phyloP scores from a whole-genome alignment of 179 eudicot genomes.

The Monotropa hypopitys region DNA sequence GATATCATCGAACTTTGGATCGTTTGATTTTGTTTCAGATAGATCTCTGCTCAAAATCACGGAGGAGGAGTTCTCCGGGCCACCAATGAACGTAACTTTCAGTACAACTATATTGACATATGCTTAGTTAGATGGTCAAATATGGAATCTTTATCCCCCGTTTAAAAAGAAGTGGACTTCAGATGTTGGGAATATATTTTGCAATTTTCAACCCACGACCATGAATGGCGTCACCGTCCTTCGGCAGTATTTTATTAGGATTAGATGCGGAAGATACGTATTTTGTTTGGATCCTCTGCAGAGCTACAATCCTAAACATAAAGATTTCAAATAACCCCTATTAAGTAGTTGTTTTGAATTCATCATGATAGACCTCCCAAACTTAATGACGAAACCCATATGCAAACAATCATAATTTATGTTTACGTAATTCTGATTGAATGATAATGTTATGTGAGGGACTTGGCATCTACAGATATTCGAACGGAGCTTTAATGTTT shows the following conservation, averaged over 20 bases:
- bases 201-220: no score
- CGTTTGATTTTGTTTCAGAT: conserved; percentile 29
- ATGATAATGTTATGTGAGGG: neutral
- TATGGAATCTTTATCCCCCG: neutral
- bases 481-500: neutral
- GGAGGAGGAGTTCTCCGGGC: conserved; percentile 64
- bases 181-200: neutral
- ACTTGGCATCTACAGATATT: neutral
- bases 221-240: no score
- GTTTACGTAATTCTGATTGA: neutral
- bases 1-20: neutral
- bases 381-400: no score
- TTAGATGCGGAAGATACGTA: no score
- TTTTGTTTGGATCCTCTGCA: no score
- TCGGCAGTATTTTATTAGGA: no score
- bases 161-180: neutral
- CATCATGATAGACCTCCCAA: no score
- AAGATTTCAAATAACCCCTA: no score
- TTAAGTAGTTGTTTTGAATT: no score
- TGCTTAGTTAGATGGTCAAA: neutral
- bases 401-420: no score
- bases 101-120: neutral
- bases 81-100: conserved; percentile 43
- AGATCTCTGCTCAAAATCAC: conserved; percentile 65
- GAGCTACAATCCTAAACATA: no score